Percentiles rank a stretch among this genome's conserved stretches.
Conservation (phyloP, 2,329 filamentous ascomycete genomes). For the Ophiostoma angusticollis region DNA sequence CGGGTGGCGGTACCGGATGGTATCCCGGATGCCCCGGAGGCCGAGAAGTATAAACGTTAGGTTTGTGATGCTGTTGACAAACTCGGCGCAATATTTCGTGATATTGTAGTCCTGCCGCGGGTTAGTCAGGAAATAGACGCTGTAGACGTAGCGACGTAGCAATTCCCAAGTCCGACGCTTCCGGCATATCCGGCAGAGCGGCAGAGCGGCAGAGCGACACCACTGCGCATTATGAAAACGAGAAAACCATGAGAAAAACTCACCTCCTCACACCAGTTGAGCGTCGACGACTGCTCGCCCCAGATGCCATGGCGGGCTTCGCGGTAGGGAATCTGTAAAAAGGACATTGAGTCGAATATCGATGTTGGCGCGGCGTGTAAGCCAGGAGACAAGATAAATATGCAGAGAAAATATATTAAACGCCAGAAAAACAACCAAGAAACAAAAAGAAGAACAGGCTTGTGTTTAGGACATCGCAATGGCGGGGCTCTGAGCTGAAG, state of each 20-base stretch:
- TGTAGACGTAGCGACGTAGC: too few species aligned
- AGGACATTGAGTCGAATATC: constrained; percentile 7
- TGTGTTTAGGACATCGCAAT: constrained; percentile 1
- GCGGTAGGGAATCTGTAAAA: constrained; percentile 22
- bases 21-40: constrained; percentile 60
- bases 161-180: too few species aligned
- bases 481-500: neutral
- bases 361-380: neutral
- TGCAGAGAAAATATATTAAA: neutral
- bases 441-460: neutral
- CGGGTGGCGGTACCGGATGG: constrained; percentile 59
- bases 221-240: neutral
- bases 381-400: neutral
- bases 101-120: constrained; percentile 28
- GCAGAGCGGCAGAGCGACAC: neutral
- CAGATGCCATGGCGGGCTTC: constrained; percentile 24
- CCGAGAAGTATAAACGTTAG: constrained; percentile 69
- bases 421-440: neutral
- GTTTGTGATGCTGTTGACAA: constrained; percentile 60
- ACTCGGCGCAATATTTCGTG: constrained; percentile 24
- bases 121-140: too few species aligned
- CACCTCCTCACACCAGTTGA: constrained; percentile 29
- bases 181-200: too few species aligned
- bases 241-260: neutral
- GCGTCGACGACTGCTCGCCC: constrained; percentile 25